Evolutionary conservation across 345 rosid species (phyloP), one percentile per base, ranked within the genome.

Genomic region (Euclidium syriacum): DNA sequence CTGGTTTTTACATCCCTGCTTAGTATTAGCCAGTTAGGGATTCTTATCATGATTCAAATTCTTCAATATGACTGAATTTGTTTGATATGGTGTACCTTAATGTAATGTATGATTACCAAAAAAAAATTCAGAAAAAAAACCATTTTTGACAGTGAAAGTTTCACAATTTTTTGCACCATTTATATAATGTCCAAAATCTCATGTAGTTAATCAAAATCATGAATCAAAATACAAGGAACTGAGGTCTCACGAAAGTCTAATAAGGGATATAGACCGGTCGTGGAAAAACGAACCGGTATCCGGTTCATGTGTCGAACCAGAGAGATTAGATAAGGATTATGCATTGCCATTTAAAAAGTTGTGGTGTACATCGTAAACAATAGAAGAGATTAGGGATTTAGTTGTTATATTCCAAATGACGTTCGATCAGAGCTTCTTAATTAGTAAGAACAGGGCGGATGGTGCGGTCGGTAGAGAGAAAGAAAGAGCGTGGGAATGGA

Each of bases 401-500:
- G 0, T 50, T 64, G 66, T 50, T 2, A 64, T 10, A 56, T 26
- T n/a, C 6, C 3, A 18, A 10, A 70, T 46, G 48, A 33, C 46
- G 50, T 34, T 57, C 59, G 73, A 65, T 61, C 68, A 65, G 77
- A 43, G 62, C 25, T 30, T 35, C 18, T 40, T 57, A 32, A 34
- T 6, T 15, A 59, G 38, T 10, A n/a, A n/a, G n/a, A n/a, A n/a
- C 53, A 5, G 23, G 62, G 35, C 58, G 50, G 30, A n/a, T 15
- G 43, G 36, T 25, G 33, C 23, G n/a, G 52, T 35, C 5, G 52
- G n/a, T n/a, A 35, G 29, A 51, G 46, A 43, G 49, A 52, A 7
- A 17, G 7, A 15, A 25, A 25, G 26, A 25, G 36, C 20, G 65
- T 25, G 61, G 64, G 15, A 47, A 90, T 90, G 97, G 96, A 72